Base-by-base conservation (phyloP, 2,329 filamentous ascomycete species). In the Paecilomyces fulvus region DNA sequence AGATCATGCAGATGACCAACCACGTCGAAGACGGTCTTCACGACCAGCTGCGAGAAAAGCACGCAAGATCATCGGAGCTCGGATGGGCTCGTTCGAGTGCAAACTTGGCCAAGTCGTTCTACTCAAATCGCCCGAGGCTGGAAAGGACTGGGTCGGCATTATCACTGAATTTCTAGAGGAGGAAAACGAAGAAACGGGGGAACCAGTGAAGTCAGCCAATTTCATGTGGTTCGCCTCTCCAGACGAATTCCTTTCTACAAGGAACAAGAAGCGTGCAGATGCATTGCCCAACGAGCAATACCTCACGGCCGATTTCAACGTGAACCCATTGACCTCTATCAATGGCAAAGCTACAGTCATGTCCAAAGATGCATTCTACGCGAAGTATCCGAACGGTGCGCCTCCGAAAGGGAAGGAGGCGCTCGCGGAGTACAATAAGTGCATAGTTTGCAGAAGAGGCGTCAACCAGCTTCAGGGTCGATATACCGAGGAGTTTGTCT, bases 191-290 rank as follows among this genome's bases (percentile, higher is more conserved):
- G 86, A 84, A 3, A 83, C 88, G 49, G 66, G 63, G 17, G 64
- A 67, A 49, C 49, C 67, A 28, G 54, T 74, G 61, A 96, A 90
- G 78, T 85, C 86, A 25, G 92, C 89, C 55, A 88, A 87, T 60
- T 94, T 99, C 67, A 87, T 96, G 81, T 99, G 94, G 94, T 96
- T 99, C 69, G 75, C 74, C 21, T 91, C 89, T 0, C 90, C 89
- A 0, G 89, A 95, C 65, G 89, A 88, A 66, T 92, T 97, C 73
- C 90, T 96, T 59, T 83, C 87, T 28, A 94, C 89, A 65, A 88
- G 86, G 68, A 82, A 84, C 57, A 92, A 89, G 74, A 95, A 94
- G 75, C 80, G 90, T 66, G 81, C 78, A 11, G 94, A 99, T 73
- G 90, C 84, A 58, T 72, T 95, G 54, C 83, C 83, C 80, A 95